Evolutionary conservation across 2,329 filamentous ascomycete species (phyloP).

Genomic region (Magnaporthales sp.): DNA sequence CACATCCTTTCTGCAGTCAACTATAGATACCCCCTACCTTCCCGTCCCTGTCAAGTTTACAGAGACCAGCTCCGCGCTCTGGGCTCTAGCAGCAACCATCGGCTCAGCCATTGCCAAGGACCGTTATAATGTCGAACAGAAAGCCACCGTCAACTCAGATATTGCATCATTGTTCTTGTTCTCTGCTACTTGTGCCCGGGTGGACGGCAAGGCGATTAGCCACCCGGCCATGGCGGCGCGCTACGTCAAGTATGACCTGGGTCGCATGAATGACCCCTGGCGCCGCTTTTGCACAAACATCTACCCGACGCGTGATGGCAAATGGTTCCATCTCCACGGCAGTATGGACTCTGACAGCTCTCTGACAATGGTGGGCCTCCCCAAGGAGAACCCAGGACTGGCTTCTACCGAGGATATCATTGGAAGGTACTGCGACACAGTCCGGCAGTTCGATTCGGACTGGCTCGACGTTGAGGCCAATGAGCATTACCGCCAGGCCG

Average conservation of each 20-base stretch:
- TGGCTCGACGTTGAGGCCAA: constrained; percentile 32
- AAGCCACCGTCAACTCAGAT: constrained; percentile 35
- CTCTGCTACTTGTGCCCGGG: constrained; percentile 47
- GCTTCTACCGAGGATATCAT: constrained; percentile 16
- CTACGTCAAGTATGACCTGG: not conserved
- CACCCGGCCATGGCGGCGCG: constrained; percentile 29
- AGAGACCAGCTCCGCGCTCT: constrained; percentile 9
- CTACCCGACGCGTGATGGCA: constrained; percentile 10
- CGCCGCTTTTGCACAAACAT: constrained; percentile 13
- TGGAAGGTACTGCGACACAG: constrained; percentile 21
- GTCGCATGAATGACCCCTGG: constrained; percentile 36
- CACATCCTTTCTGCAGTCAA: not conserved
- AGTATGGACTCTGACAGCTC: constrained; percentile 34
- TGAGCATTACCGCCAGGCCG: constrained; percentile 29
- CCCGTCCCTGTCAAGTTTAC: constrained; percentile 13
- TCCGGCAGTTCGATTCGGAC: constrained; percentile 22
- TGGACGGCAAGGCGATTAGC: constrained; percentile 41
- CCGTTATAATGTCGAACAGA: constrained; percentile 34
- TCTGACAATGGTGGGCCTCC: constrained; percentile 35
- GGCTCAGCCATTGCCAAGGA: constrained; percentile 38
- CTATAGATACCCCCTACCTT: constrained; percentile 13
- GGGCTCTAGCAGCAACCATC: constrained; percentile 39
- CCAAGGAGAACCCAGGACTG: constrained; percentile 23
- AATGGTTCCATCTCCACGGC: constrained; percentile 47
- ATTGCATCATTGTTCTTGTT: constrained; percentile 46